Evolutionary conservation across 1,284 basidiomycete species (phyloP), one percentile per base, ranked within the genome.

Genomic region (Baeospora myosura): DNA sequence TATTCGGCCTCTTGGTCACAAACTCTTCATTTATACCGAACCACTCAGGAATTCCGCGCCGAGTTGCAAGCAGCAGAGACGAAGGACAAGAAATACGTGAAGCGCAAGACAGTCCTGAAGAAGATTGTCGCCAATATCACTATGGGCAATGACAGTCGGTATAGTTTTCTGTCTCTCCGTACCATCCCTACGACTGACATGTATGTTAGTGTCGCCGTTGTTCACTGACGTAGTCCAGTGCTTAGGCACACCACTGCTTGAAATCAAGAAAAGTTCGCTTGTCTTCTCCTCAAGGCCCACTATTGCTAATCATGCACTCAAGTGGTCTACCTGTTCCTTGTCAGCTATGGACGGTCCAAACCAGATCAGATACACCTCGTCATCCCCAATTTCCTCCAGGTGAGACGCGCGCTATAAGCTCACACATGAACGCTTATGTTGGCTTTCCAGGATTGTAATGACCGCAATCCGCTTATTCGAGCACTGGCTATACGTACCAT

Each of bases 71-170:
- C 86, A 43, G 84, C 90, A 5, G 88, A 90, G 58, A 73, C 82
- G 48, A 92, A 92, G 65, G 93, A 97, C 74, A 97, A 96, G 74
- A 93, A 92, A 55, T 96, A 78, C 52, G 67, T 78, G 51, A 91
- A 91, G 65, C 78, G 90, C 52, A 95, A 92, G 75, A 90, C 77
- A 0, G 87, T 88, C 17, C 66, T 97, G 56, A 97, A 97, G 76
- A 94, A 94, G 72, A 86, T 97, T 51, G 90, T 95, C 16, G 88
- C 91, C 38, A 93, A 91, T 62, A 94, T 94, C 60, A 96, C 92
- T 1, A 94, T 94, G 83, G 92, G 92, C 44, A 93, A 92, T 57
- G 91, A 94, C 61, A 89, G 90, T 87, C 63, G 63, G 82, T 79
- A 63, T 50, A 58, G 54, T 52, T 57, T 52, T 47, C 47, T 43